A percentile compares a stretch with the other conserved stretches of the same genome.
Conservation (phyloP, 768 basidiomycete genomes). For the Rhodotorula toruloides region DNA sequence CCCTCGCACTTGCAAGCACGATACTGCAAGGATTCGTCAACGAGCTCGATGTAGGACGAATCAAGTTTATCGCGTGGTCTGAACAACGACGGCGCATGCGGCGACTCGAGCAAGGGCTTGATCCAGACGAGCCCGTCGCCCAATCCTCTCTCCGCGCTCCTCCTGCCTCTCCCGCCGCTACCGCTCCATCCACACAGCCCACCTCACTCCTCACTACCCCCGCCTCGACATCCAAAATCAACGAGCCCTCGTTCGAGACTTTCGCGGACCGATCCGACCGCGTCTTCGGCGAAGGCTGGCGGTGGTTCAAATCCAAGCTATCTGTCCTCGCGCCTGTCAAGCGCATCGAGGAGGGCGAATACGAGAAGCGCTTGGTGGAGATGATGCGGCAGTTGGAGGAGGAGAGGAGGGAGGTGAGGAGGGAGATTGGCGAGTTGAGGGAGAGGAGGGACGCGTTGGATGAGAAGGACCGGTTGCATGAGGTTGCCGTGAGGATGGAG, state of each 20-base stretch:
- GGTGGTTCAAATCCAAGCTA: not conserved
- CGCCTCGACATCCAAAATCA: not conserved
- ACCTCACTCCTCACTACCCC: not conserved
- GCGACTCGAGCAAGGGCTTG: not conserved
- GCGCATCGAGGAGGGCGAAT: slow-evolving; percentile 25
- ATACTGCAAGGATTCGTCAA: slow-evolving; percentile 36
- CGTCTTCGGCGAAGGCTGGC: not conserved
- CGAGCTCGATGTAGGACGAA: slow-evolving; percentile 32
- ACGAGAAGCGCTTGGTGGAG: slow-evolving; percentile 5
- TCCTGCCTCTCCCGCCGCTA: not conserved
- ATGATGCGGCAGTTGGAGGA: not conserved
- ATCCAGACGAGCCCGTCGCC: not conserved
- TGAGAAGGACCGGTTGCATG: not conserved
- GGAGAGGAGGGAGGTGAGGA: slow-evolving; percentile 21
- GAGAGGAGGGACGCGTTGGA: not conserved
- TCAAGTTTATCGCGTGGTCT: slow-evolving; percentile 20
- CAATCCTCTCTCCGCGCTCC: not conserved
- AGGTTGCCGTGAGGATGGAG: not conserved
- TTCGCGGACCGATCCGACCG: slow-evolving; percentile 34
- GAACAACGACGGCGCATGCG: not conserved
- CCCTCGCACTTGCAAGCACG: slow-evolving; percentile 34
- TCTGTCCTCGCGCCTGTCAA: slow-evolving; percentile 11
- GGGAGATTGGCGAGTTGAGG: slow-evolving; percentile 15
- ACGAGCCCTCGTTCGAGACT: slow-evolving; percentile 14
- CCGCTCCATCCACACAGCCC: not conserved